Percentiles rank a stretch among this genome's conserved stretches.
Conservation (phyloP, 176 grass and related monocot genomes). For the Triticum timopheevii region DNA sequence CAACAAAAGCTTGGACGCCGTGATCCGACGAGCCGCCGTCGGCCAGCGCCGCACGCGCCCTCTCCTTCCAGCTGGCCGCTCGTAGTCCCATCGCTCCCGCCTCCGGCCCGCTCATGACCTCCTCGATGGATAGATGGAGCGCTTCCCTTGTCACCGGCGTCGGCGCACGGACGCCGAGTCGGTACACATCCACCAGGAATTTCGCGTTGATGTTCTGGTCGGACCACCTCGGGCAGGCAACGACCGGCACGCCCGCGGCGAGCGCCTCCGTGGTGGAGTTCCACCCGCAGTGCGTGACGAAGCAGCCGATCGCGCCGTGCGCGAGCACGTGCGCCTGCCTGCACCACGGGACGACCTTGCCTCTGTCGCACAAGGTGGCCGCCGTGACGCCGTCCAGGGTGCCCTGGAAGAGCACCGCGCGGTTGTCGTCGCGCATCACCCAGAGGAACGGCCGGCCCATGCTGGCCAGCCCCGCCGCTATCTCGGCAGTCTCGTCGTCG, state of each 20-base stretch:
- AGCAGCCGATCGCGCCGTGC: constrained; percentile 43
- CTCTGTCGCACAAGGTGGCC: not conserved
- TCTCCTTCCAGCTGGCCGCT: constrained; percentile 24
- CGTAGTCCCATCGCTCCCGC: constrained; percentile 12
- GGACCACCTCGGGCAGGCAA: constrained; percentile 34
- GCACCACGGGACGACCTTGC: constrained; percentile 56
- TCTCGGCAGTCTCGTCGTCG: constrained; percentile 35
- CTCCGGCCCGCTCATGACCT: constrained; percentile 24
- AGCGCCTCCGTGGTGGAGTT: constrained; percentile 57
- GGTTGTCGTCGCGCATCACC: constrained; percentile 48
- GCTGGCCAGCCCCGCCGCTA: constrained; percentile 18
- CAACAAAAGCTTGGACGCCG: constrained; percentile 33
- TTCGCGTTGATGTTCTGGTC: constrained; percentile 39
- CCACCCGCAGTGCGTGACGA: constrained; percentile 69
- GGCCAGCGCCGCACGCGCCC: constrained; percentile 17
- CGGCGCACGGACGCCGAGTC: constrained; percentile 32
- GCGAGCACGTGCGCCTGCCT: constrained; percentile 31
- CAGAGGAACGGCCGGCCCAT: constrained; percentile 44
- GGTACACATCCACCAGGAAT: constrained; percentile 38
- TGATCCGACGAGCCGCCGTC: constrained; percentile 42
- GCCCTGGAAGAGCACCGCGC: not conserved
- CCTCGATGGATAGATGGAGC: constrained; percentile 34
- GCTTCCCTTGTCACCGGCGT: constrained; percentile 11
- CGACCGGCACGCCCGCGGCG: constrained; percentile 39
- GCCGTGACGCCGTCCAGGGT: constrained; percentile 27